phyloP scores from a whole-genome alignment of 176 grass and related monocot genomes.

The Echinochloa phyllopogon region DNA sequence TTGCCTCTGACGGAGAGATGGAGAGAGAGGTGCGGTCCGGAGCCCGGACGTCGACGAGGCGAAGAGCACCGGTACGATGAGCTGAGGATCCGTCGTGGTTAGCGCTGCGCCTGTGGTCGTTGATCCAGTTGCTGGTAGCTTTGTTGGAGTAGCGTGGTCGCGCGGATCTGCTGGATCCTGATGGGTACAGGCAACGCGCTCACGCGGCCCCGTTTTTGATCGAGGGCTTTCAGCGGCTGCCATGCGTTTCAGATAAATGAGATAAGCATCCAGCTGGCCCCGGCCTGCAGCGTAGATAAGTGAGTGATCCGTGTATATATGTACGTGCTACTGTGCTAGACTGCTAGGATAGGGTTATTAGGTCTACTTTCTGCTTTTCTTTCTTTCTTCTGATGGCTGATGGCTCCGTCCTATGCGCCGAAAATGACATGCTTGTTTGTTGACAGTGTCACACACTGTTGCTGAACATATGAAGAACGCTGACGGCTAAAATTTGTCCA shows the following conservation, averaged over 20 bases:
- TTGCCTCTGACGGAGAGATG: not conserved
- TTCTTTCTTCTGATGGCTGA: slow-evolving; percentile 13
- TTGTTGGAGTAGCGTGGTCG: not conserved
- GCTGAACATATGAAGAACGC: not conserved
- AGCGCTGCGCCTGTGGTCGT: not conserved
- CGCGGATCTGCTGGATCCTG: not conserved
- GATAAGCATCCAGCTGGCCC: not conserved
- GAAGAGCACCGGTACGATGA: slow-evolving; percentile 9
- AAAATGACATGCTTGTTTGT: slow-evolving; percentile 43
- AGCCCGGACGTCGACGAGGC: slow-evolving; percentile 9
- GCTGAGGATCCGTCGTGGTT: slow-evolving; percentile 27
- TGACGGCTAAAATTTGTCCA: slow-evolving; percentile 34
- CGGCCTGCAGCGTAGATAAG: not conserved
- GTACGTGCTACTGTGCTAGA: too few species aligned
- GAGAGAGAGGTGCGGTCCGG: slow-evolving; percentile 17
- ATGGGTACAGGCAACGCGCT: slow-evolving; percentile 13
- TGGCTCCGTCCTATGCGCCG: slow-evolving; percentile 14
- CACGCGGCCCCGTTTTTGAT: slow-evolving; percentile 20
- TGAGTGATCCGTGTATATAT: slow-evolving; percentile 25
- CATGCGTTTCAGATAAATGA: slow-evolving; percentile 5
- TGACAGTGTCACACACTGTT: slow-evolving; percentile 22
- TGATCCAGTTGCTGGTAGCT: not conserved
- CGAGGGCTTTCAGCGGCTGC: slow-evolving; percentile 27
- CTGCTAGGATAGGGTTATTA: slow-evolving; percentile 36
- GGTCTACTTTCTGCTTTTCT: slow-evolving; percentile 17